Base-by-base conservation (phyloP, 1,284 basidiomycete genomes). In the Puccinia triticina region DNA sequence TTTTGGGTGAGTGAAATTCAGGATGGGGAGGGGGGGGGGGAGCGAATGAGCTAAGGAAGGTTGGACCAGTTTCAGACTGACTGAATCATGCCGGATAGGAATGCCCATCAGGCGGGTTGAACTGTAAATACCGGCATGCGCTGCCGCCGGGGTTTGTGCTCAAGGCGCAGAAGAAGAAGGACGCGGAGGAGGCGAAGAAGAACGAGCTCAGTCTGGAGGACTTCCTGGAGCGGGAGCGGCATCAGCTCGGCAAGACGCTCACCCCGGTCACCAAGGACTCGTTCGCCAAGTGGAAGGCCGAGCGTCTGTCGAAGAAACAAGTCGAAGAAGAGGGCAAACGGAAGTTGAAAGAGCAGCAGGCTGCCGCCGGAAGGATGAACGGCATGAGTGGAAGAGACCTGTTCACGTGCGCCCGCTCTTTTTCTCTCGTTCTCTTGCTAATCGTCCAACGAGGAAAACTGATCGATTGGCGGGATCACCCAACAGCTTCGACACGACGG, bases 331-430 rank as follows among this genome's bases (percentile, higher is more conserved):
- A 97, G 81, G 93, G 91, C 0, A 32, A 92, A 81, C 91, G 91
- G 86, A 96, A 94, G 88, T 91, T 95, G 71, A 99, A 99, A 89
- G 92, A 93, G 77, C 87, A 91, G 3, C 93, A 95, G 85, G 91
- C 91, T 84, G 91, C 93, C 3, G 95, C 95, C 5, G 96, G 96
- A 85, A 98, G 98, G 91, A 92, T 90, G 87, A 91, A 89, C 53
- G 97, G 96, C 77, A 94, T 99, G 93, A 94, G 93, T 83, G 96
- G 96, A 79, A 91, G 95, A 88, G 97, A 99, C 88, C 89, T 99
- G 88, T 94, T 95, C 85, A 86, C 91, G 89, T 86, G 84, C 82
- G 84, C 66, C 67, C 26, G 26, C 32, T 55, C 50, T 55, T 72
- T 80, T 40, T 61, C 55, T 4, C 14, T 34, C 34, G 21, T 29